phyloP scores from a whole-genome alignment of 2,329 filamentous ascomycete genomes.

The Colletotrichum orchidophilum region DNA sequence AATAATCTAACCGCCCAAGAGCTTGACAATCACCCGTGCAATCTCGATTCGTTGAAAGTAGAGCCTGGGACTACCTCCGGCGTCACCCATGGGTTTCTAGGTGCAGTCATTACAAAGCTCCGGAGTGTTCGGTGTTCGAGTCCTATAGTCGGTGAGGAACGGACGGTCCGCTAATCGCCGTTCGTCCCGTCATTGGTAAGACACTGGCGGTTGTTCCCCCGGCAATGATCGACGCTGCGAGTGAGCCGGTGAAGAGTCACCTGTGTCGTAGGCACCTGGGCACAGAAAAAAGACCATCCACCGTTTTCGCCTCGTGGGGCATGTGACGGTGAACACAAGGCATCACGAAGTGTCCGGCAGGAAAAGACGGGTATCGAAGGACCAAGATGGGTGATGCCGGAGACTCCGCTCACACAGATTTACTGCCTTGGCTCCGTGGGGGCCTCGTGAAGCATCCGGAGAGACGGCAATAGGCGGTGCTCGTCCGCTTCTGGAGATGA shows the following conservation, averaged over 20 bases:
- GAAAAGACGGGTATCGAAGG: background rate
- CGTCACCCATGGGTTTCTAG: background rate
- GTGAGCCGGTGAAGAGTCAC: conserved; percentile 30
- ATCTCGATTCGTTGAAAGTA: conserved; percentile 4
- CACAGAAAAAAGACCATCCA: background rate
- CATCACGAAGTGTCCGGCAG: background rate
- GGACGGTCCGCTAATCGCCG: background rate
- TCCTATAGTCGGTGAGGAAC: conserved; percentile 6
- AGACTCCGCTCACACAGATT: conserved; percentile 4
- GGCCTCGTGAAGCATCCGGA: conserved; percentile 6
- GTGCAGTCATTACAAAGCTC: background rate
- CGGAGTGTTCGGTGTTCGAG: background rate
- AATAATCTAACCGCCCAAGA: conserved; percentile 3
- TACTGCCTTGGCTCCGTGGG: conserved; percentile 7
- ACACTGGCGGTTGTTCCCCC: background rate
- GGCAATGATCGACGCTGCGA: conserved; percentile 22
- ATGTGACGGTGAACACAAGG: background rate
- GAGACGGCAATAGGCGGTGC: background rate
- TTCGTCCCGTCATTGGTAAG: background rate
- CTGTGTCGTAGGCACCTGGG: background rate
- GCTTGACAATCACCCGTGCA: conserved; percentile 11
- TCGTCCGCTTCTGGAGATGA: conserved; percentile 13
- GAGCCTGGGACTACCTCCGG: background rate
- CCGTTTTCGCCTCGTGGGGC: background rate
- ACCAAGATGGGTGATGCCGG: conserved; percentile 5